Evolutionary conservation across 148 eudicot species (phyloP).

Genomic region (Silene uniflora): DNA sequence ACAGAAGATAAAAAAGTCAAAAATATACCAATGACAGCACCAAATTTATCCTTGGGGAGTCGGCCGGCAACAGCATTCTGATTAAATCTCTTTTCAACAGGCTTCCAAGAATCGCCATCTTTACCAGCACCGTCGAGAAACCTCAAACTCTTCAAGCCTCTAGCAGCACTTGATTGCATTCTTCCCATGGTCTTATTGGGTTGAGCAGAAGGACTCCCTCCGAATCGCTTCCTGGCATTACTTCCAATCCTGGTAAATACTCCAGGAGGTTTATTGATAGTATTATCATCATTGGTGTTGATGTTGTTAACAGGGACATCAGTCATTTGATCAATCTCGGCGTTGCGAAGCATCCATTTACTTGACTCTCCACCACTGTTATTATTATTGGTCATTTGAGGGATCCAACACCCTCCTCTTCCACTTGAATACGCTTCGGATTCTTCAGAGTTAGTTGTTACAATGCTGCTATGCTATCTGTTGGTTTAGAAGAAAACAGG

Average conservation of each 20-base stretch:
- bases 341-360: slow-evolving; percentile 35
- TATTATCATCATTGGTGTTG: not conserved
- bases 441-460: not conserved
- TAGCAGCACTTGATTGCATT: slow-evolving; percentile 48
- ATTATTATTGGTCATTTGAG: slow-evolving; percentile 22
- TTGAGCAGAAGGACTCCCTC: slow-evolving; percentile 16
- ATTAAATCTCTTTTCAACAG: slow-evolving; percentile 63
- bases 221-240: slow-evolving; percentile 30
- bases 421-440: too few species aligned
- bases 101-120: slow-evolving; percentile 74
- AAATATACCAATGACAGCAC: slow-evolving; percentile 67
- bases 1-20: too few species aligned
- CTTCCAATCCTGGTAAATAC: slow-evolving; percentile 24
- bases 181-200: slow-evolving; percentile 39
- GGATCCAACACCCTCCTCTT: not conserved
- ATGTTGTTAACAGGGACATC: slow-evolving; percentile 1
- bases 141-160: slow-evolving; percentile 62
- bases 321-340: slow-evolving; percentile 23
- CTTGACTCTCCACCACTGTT: slow-evolving; percentile 20
- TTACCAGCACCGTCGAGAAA: slow-evolving; percentile 76
- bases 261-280: slow-evolving; percentile 14
- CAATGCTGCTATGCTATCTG: slow-evolving; percentile 1
- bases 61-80: slow-evolving; percentile 44
- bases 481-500: not conserved
- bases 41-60: slow-evolving; percentile 69